phyloP scores from a whole-genome alignment of 768 basidiomycete genomes.

The Collybia mongolica region DNA sequence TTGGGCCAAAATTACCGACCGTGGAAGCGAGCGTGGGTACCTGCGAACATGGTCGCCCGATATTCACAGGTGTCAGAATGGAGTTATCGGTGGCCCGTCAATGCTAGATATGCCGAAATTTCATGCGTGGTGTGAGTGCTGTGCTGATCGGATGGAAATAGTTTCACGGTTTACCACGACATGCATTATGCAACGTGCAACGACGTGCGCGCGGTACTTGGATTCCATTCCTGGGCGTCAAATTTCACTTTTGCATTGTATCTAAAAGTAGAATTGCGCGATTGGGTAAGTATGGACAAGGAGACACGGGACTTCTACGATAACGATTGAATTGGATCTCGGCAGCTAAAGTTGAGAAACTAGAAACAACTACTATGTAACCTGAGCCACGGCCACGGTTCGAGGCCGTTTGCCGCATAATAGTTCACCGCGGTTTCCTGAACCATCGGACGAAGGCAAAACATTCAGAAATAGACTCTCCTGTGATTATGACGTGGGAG shows the following conservation, averaged over 20 bases:
- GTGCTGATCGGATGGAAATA: neutral
- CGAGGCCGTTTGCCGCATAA: neutral
- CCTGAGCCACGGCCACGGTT: neutral
- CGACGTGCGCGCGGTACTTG: neutral
- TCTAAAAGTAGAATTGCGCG: too few relatives aligned
- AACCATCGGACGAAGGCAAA: neutral
- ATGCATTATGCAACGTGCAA: constrained; percentile 1
- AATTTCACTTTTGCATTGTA: too few relatives aligned
- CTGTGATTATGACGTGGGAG: neutral
- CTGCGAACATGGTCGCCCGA: neutral
- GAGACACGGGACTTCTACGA: too few relatives aligned
- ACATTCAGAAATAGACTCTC: neutral
- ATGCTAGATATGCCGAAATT: neutral
- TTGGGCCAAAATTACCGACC: constrained; percentile 1
- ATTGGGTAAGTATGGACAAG: too few relatives aligned
- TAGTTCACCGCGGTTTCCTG: neutral
- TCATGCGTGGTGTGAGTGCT: neutral
- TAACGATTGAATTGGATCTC: neutral
- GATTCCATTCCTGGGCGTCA: too few relatives aligned
- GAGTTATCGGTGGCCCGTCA: constrained; percentile 1
- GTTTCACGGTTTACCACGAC: neutral
- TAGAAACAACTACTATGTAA: neutral
- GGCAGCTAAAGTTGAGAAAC: neutral
- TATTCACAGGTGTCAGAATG: constrained; percentile 7
- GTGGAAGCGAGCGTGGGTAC: neutral